Evolutionary conservation across 1,284 basidiomycete genomes (phyloP).

Genomic region (Apiotrichum porosum): DNA sequence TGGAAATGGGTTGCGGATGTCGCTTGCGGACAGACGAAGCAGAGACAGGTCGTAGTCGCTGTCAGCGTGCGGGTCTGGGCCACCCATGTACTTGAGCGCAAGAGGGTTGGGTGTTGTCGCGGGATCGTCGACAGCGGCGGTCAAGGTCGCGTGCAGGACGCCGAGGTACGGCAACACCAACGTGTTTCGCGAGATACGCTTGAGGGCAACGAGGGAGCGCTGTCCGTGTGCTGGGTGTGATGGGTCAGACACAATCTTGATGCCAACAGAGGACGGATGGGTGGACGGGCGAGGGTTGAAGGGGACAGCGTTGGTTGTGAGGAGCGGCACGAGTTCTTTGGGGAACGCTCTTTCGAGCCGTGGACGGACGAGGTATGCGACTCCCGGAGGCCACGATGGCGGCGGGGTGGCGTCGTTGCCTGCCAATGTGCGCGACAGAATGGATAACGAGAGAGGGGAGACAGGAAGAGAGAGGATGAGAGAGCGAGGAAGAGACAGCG

Average conservation of each 20-base stretch:
- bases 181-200: slow-evolving; percentile 61
- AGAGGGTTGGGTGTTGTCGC: background rate
- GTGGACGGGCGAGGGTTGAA: slow-evolving; percentile 22
- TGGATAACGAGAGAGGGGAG: background rate
- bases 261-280: slow-evolving; percentile 33
- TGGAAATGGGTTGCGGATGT: slow-evolving; percentile 28
- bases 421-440: background rate
- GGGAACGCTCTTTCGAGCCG: slow-evolving; percentile 41
- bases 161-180: slow-evolving; percentile 79
- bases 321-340: slow-evolving; percentile 23
- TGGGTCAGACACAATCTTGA: slow-evolving; percentile 39
- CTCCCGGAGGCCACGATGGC: slow-evolving; percentile 37
- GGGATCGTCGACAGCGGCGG: slow-evolving; percentile 54
- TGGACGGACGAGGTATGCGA: slow-evolving; percentile 41
- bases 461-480: too few species aligned
- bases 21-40: slow-evolving; percentile 50
- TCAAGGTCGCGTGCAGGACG: slow-evolving; percentile 53
- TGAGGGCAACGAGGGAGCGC: slow-evolving; percentile 70
- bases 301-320: slow-evolving; percentile 1
- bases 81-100: too few species aligned
- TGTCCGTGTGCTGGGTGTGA: slow-evolving; percentile 76
- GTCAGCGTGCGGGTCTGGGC: slow-evolving; percentile 26
- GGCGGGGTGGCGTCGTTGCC: slow-evolving; percentile 36
- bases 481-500: too few species aligned
- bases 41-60: slow-evolving; percentile 80